These are phyloP conservation scores for Comarum palustre DNA, from an alignment of 306 rosid species.

Conservation along the genomic window DNA sequence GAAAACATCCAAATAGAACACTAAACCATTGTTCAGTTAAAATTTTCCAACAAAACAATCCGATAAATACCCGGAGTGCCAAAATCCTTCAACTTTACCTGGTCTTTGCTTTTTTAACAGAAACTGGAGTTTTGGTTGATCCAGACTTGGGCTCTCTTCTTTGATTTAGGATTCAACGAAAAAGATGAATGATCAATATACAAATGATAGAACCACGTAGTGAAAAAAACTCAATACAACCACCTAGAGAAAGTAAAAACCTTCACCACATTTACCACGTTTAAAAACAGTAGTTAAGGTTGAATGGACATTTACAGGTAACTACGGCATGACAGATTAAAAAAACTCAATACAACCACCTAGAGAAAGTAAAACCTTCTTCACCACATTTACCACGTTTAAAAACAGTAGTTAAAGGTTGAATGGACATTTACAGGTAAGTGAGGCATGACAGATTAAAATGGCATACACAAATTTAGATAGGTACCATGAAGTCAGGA, in stretches of 20 bases:
- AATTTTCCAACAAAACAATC: neutral
- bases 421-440: too few species aligned
- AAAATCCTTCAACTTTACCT: constrained; percentile 5
- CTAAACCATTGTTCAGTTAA: neutral
- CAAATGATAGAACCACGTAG: neutral
- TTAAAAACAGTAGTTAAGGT: too few species aligned
- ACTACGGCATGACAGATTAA: too few species aligned
- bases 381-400: neutral
- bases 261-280: constrained; percentile 25
- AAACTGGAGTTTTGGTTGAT: constrained; percentile 48
- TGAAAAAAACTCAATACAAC: neutral
- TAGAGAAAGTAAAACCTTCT: neutral
- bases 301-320: too few species aligned
- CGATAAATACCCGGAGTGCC: neutral
- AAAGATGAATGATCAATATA: too few species aligned
- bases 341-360: too few species aligned
- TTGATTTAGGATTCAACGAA: constrained; percentile 35
- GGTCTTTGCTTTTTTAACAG: constrained; percentile 64
- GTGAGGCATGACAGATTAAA: neutral
- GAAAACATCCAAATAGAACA: neutral
- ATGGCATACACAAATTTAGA: too few species aligned
- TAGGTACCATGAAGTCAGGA: too few species aligned
- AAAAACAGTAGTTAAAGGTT: too few species aligned
- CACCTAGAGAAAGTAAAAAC: constrained; percentile 17
- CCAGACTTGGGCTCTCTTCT: constrained; percentile 83